Evolutionary conservation across 2,329 filamentous ascomycete species (phyloP), one percentile per base, ranked within the genome.

Genomic region (Clarireedia sp.): DNA sequence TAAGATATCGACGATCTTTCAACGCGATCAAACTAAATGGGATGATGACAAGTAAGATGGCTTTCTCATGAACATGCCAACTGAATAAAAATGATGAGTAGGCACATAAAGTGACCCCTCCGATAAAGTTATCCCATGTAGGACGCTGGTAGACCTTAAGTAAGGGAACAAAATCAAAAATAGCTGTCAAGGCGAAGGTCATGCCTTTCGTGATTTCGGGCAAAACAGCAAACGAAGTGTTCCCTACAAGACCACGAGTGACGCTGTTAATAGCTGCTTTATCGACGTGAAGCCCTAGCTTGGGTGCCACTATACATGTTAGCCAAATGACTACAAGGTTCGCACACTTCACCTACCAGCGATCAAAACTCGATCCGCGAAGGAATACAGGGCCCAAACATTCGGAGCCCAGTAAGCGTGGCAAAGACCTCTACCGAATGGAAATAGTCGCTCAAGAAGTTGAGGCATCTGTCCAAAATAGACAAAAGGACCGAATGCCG

Each of bases 361-460:
- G 57, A 99, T 96, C 62, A 99, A 70, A 7, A 90, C 73, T 52
- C 94, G 80, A 67, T 99, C 94, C 2, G 80, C 74, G 69, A 97
- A 96, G 0, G 94, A 96, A 72, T 99, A 99, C 68, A 97, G 80
- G 0, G 94, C 92, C 94, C 94, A 99, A 1, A 96, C 75, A 63
- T 99, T 99, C 0, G 94, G 91, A 12, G 94, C 94, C 94, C 94
- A 99, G 70, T 99, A 99, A 0, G 94, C 94, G 74, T 99, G 94
- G 69, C 92, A 97, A 4, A 99, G 75, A 0, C 94, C 94, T 57
- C 94, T 80, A 1, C 90, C 90, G 70, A 99, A 99, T 0, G 94
- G 94, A 65, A 99, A 99, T 8, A 99, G 75, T 37, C 94, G 81
- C 67, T 83, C 86, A 57, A 94, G 72, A 21, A 99, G 76, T 73